These are phyloP conservation scores for Botrytis pseudocinerea DNA, from an alignment of 2,329 filamentous ascomycete genomes.

Conservation along the genomic window DNA sequence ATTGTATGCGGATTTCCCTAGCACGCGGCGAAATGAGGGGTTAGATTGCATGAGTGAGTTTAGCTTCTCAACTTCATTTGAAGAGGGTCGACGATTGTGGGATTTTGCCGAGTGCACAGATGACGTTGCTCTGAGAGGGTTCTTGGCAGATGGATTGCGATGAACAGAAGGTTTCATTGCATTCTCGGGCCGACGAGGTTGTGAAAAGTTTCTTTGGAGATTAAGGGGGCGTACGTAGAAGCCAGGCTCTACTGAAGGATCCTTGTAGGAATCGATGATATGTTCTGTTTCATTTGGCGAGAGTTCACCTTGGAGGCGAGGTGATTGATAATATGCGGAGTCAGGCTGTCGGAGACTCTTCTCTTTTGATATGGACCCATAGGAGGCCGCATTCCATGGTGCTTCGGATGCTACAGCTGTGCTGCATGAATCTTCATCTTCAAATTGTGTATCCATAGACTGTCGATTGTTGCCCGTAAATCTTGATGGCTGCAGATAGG, in stretches of 20 bases:
- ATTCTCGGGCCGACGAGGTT: slow-evolving; percentile 20
- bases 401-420: slow-evolving; percentile 22
- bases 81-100: slow-evolving; percentile 8
- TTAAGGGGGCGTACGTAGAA: slow-evolving; percentile 23
- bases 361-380: neutral
- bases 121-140: slow-evolving; percentile 14
- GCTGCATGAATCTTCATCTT: slow-evolving; percentile 34
- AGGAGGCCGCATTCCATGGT: slow-evolving; percentile 20
- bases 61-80: slow-evolving; percentile 11
- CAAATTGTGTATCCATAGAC: slow-evolving; percentile 40
- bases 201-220: slow-evolving; percentile 22
- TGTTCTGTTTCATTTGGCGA: slow-evolving; percentile 20
- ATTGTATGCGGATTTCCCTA: slow-evolving; percentile 26
- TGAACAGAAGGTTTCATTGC: neutral
- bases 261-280: slow-evolving; percentile 19
- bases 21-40: slow-evolving; percentile 18
- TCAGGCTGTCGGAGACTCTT: slow-evolving; percentile 6
- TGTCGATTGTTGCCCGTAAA: slow-evolving; percentile 29
- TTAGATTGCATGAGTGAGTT: slow-evolving; percentile 23
- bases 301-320: neutral
- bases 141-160: slow-evolving; percentile 9
- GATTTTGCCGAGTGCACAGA: slow-evolving; percentile 14
- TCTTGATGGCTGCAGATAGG: slow-evolving; percentile 23
- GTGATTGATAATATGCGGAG: slow-evolving; percentile 11
- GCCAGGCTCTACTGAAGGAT: slow-evolving; percentile 12